A percentile compares a stretch with the other conserved stretches of the same genome.
phyloP scores from a whole-genome alignment of 345 rosid species.

The Eucalyptus pauciflora region DNA sequence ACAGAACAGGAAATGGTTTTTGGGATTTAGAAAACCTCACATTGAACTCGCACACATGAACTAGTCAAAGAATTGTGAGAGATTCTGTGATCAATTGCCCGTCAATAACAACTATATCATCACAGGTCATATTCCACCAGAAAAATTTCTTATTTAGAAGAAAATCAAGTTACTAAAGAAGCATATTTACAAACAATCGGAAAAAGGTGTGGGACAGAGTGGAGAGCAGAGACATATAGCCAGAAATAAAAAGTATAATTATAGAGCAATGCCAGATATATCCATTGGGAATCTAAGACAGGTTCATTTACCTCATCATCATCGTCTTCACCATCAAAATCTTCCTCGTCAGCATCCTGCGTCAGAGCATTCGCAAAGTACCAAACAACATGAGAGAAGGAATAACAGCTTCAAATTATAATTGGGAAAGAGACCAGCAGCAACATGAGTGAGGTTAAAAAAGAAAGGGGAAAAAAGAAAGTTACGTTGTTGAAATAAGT shows the following conservation, averaged over 20 bases:
- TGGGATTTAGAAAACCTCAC: background rate
- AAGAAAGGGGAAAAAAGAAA: background rate
- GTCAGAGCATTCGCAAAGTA: background rate
- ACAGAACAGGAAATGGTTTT: background rate
- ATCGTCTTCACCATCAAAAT: constrained; percentile 12
- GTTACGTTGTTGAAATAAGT: constrained; percentile 73
- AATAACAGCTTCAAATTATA: background rate
- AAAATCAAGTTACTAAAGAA: background rate
- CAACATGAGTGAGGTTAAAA: background rate
- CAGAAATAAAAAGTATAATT: background rate
- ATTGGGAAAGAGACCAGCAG: background rate
- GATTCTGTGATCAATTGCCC: background rate
- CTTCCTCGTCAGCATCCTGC: constrained; percentile 62
- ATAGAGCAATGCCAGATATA: background rate
- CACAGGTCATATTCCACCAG: background rate
- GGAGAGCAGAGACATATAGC: background rate
- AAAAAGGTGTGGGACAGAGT: background rate
- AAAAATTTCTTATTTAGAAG: background rate
- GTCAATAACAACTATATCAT: background rate
- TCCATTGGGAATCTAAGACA: background rate
- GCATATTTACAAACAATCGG: background rate
- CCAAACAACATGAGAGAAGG: background rate
- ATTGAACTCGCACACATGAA: background rate
- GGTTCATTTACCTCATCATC: constrained; percentile 21
- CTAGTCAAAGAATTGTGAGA: background rate